A percentile compares a stretch with the other conserved stretches of the same genome.
phyloP scores from a whole-genome alignment of 768 basidiomycete genomes.

The Naganishia vishniacii region DNA sequence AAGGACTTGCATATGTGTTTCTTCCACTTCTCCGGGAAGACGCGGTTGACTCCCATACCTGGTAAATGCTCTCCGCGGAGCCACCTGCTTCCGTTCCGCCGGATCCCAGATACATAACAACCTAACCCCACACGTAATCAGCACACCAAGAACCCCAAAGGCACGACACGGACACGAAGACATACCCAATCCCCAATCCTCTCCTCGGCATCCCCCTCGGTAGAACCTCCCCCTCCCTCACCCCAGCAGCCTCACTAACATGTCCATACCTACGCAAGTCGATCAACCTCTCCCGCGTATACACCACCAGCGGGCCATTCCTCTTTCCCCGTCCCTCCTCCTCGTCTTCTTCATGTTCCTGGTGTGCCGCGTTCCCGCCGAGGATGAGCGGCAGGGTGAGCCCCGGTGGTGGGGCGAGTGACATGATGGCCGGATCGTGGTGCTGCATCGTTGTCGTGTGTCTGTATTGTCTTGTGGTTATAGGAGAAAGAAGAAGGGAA shows the following conservation, averaged over 20 bases:
- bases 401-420: background rate
- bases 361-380: background rate
- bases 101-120: background rate
- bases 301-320: background rate
- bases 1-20: background rate
- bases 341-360: background rate
- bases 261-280: background rate
- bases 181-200: slow-evolving; percentile 2
- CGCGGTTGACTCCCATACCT: too few relatives aligned
- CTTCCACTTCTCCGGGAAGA: too few relatives aligned
- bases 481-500: too few relatives aligned
- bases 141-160: background rate
- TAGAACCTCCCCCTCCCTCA: slow-evolving; percentile 1
- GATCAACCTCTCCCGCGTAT: background rate
- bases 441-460: background rate
- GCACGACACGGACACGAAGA: background rate
- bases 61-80: too few relatives aligned
- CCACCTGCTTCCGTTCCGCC: too few relatives aligned
- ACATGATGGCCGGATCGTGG: background rate
- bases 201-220: background rate
- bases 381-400: background rate
- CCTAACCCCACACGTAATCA: background rate
- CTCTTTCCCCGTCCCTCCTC: background rate
- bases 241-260: background rate
- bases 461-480: too few relatives aligned